phyloP scores from a whole-genome alignment of 495 filamentous ascomycete genomes.

The Neurospora sp. region DNA sequence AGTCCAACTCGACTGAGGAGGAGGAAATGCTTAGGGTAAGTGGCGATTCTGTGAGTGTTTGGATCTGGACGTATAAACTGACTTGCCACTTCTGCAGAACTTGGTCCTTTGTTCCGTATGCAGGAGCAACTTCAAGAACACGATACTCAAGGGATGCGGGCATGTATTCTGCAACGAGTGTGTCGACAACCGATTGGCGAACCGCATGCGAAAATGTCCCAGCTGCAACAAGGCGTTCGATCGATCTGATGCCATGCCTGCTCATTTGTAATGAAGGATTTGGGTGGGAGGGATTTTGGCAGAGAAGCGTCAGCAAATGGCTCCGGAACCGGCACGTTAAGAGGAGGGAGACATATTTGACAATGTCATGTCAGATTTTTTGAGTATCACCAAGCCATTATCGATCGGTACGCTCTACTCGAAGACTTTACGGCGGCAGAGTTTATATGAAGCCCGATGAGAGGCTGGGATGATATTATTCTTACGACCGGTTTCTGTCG shows the following conservation, averaged over 20 bases:
- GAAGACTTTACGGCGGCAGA: background rate
- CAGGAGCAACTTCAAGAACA: constrained; percentile 84
- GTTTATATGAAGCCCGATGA: background rate
- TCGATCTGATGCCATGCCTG: constrained; percentile 71
- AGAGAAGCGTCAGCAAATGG: background rate
- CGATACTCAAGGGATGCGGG: constrained; percentile 84
- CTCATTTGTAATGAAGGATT: constrained; percentile 25
- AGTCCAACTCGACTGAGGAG: constrained; percentile 69
- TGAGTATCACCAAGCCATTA: background rate
- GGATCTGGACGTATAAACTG: background rate
- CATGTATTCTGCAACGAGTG: constrained; percentile 91
- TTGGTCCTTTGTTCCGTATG: constrained; percentile 88
- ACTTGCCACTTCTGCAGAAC: constrained; percentile 38
- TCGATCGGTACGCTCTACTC: background rate
- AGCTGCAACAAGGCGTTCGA: constrained; percentile 87
- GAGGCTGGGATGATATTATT: background rate
- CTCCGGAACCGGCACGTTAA: background rate
- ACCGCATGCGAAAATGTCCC: constrained; percentile 89
- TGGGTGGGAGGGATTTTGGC: background rate
- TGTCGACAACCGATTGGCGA: constrained; percentile 73
- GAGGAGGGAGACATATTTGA: background rate
- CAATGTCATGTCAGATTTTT: background rate
- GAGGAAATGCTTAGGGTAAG: constrained; percentile 77
- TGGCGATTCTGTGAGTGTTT: constrained; percentile 4
- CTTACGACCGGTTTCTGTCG: background rate